phyloP scores from a whole-genome alignment of 305 asterid genomes.

The Solanum hybrid region DNA sequence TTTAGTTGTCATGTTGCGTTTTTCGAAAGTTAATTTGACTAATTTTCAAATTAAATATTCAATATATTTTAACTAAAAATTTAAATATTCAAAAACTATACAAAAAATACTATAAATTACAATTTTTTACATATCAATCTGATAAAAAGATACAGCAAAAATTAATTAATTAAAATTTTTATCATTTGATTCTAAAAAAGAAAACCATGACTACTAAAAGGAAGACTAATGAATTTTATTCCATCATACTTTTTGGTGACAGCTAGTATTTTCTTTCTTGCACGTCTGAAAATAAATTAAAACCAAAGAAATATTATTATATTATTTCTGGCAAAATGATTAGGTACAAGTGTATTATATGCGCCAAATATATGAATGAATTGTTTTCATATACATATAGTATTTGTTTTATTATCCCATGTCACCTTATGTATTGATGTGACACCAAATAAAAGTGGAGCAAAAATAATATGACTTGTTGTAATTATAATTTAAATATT shows the following conservation, averaged over 20 bases:
- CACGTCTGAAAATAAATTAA: background rate
- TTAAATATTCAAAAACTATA: too few species aligned
- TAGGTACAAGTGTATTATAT: background rate
- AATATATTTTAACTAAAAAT: too few species aligned
- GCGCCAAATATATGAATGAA: background rate
- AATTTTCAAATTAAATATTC: too few species aligned
- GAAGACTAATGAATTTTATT: too few species aligned
- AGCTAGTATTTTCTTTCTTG: background rate
- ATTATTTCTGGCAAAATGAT: background rate
- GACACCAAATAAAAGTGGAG: background rate
- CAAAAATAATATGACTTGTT: background rate
- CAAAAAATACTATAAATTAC: too few species aligned
- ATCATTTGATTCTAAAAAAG: too few species aligned
- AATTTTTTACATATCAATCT: too few species aligned
- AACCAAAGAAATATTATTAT: background rate
- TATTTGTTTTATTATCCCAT: background rate
- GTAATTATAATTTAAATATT: background rate
- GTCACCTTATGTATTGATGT: background rate
- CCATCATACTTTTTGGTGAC: background rate
- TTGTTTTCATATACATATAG: background rate
- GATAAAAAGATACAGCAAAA: rapidly evolving
- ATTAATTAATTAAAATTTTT: too few species aligned
- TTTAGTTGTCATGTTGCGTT: too few species aligned
- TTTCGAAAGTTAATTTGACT: too few species aligned
- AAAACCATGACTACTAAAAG: too few species aligned